Percentiles rank a stretch among this genome's conserved stretches.
Evolutionary conservation across 1,139 yeast species (phyloP).

Genomic region (Blastobotrys indianensis): DNA sequence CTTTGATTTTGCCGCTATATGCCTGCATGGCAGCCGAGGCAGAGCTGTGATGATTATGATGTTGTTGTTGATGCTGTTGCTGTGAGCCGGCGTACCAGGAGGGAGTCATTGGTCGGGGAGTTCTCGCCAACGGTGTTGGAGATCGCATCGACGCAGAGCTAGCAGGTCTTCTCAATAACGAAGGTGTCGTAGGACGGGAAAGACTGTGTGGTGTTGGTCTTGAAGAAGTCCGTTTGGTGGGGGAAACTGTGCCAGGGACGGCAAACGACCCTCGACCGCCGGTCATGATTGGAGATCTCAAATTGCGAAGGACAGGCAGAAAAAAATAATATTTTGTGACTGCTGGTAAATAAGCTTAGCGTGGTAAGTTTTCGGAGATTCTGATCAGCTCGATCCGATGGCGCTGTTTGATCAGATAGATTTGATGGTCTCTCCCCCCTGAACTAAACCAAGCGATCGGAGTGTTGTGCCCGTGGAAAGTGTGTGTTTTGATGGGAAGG

Average conservation of each 20-base stretch:
- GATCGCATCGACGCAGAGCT: slow-evolving; percentile 27
- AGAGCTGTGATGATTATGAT: neutral
- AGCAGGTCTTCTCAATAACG: slow-evolving; percentile 25
- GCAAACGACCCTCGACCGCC: slow-evolving; percentile 8
- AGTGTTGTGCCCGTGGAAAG: too few relatives aligned
- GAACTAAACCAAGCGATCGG: too few relatives aligned
- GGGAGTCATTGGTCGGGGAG: slow-evolving; percentile 22
- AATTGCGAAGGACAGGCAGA: neutral
- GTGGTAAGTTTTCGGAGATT: too few relatives aligned
- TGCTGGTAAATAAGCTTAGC: too few relatives aligned
- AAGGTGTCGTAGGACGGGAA: slow-evolving; percentile 29
- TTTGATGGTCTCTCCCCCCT: too few relatives aligned
- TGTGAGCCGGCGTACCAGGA: slow-evolving; percentile 11
- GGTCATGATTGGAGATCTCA: slow-evolving; percentile 5
- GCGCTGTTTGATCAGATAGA: too few relatives aligned
- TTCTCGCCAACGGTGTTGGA: slow-evolving; percentile 23
- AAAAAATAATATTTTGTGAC: too few relatives aligned
- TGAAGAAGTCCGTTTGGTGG: slow-evolving; percentile 9
- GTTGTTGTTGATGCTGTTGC: slow-evolving; percentile 1
- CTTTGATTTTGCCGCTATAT: slow-evolving; percentile 34
- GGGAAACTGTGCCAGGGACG: slow-evolving; percentile 10
- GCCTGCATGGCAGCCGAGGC: slow-evolving; percentile 4
- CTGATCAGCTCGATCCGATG: too few relatives aligned
- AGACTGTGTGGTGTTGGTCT: slow-evolving; percentile 6
- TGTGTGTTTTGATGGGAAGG: too few relatives aligned